Base-by-base conservation (phyloP, 441 rosid genomes). In the Euphorbia celastroides region DNA sequence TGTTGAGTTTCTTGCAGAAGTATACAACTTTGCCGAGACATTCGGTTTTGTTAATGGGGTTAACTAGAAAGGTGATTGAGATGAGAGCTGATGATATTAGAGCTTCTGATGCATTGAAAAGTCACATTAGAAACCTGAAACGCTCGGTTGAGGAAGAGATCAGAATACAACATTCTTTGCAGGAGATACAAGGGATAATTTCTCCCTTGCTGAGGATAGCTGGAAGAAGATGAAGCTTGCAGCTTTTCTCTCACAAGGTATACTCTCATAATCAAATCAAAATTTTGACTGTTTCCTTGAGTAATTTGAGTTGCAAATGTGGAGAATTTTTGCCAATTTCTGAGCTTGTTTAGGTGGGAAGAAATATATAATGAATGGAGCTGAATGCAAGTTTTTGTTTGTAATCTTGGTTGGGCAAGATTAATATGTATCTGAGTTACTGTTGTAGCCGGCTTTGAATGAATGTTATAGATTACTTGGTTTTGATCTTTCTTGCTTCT, bases 181-280 rank as follows among this genome's bases (percentile, higher is more conserved):
- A 68, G 66, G 97, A 91, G 86, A 85, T 93, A 60, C 96, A 89
- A 62, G 97, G 93, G 56, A 77, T 93, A 63, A 84, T 91, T 62
- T 86, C 95, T 61, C 99, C 99, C 50, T 63, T 89, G 46, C 57
- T 91, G 69, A 79, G 88, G 80, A 84, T 86, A 68, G 84, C 92
- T 23, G 92, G 94, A 34, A 78, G 90, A 75, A 75, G 81, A 79
- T 84, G 63, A 78, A 68, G 4, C 19, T 59, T 23, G n/a, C 22
- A 34, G 59, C 62, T 63, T 64, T 65, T 64, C 4, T 13, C 36
- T 34, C 66, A 25, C 52, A 36, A 71, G 74, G 65, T 57, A 34
- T 22, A 65, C 25, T 20, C 44, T 31, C 20, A 11, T 20, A 4
- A 36, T 55, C 36, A 26, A 4, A 34, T 25, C 61, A 65, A 65